Evolutionary conservation across 306 rosid species (phyloP), one percentile per base, ranked within the genome.

Genomic region (Echinosophora koreensis): DNA sequence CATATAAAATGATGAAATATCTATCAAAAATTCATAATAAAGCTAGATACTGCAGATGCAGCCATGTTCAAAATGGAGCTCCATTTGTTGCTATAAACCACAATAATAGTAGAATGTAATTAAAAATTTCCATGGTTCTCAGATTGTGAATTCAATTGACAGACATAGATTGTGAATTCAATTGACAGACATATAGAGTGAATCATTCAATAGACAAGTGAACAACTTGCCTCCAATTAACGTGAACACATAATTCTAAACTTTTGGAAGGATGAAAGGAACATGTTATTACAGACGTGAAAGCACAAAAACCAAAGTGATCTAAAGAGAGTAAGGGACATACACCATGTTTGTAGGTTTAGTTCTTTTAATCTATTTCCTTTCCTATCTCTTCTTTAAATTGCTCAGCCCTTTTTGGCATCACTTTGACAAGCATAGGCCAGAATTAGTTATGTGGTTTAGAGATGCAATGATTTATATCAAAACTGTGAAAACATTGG

Each of bases 301-400:
- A n/a, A n/a, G n/a, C n/a, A n/a, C n/a, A n/a, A n/a, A 41, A 55
- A 72, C 42, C 55, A 64, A 17, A 0, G 30, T 32, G 17, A 44
- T 59, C 46, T 47, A 74, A 59, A 60, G 69, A n/a, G n/a, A 32
- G 60, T 61, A 47, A 70, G 79, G 61, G 71, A 47, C 79, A 54
- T 49, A n/a, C 76, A 0, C 50, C 7, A 22, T 72, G 42, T 38
- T 3, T 56, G 41, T 41, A 27, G 42, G 17, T 54, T 72, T 72
- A 13, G 4, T 58, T 72, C 66, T 60, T 60, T 58, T 44, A n/a
- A 64, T 27, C 5, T 22, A 38, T 65, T 52, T 14, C 52, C 38
- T 30, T n/a, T n/a, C n/a, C n/a, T n/a, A 41, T 64, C 42, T 7
- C 17, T 6, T 15, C 1, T 13, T 34, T 49, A 7, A 35, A 12